These are phyloP conservation scores for Aspergillus funiculosus DNA, from an alignment of 495 filamentous ascomycete species.

Conservation along the genomic window DNA sequence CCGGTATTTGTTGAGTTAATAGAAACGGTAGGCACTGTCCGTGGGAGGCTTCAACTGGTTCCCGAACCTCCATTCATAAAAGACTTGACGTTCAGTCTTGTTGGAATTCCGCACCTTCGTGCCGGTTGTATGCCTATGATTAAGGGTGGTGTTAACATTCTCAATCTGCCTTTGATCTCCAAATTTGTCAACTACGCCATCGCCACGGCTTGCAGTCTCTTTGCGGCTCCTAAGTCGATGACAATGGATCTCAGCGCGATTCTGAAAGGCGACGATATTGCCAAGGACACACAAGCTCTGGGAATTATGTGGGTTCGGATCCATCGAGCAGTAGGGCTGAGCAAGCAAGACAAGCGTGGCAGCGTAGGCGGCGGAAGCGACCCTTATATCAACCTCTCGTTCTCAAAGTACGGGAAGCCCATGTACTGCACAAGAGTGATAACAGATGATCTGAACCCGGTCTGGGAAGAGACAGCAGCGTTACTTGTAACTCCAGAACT, in stretches of 20 bases:
- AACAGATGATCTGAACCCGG: constrained; percentile 86
- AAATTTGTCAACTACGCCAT: constrained; percentile 99
- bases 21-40: constrained; percentile 78
- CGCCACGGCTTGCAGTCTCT: constrained; percentile 75
- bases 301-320: constrained; percentile 89
- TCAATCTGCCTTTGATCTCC: constrained; percentile 88
- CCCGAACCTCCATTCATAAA: constrained; percentile 89
- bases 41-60: constrained; percentile 75
- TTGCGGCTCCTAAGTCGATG: constrained; percentile 95
- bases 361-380: constrained; percentile 86
- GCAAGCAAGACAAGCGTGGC: constrained; percentile 84
- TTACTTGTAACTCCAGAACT: constrained; percentile 78
- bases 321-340: constrained; percentile 76
- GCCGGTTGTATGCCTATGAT: constrained; percentile 92
- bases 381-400: constrained; percentile 73
- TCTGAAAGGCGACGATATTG: constrained; percentile 80
- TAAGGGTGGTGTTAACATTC: constrained; percentile 78
- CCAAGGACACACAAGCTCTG: constrained; percentile 79
- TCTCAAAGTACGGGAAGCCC: constrained; percentile 90
- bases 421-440: constrained; percentile 98
- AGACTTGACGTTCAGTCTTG: constrained; percentile 84
- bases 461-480: constrained; percentile 88
- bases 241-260: constrained; percentile 86
- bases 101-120: constrained; percentile 82
- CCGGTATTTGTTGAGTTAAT: constrained; percentile 85